These are phyloP conservation scores for Carex cristatella DNA, from an alignment of 176 grass and related monocot species.

Conservation along the genomic window DNA sequence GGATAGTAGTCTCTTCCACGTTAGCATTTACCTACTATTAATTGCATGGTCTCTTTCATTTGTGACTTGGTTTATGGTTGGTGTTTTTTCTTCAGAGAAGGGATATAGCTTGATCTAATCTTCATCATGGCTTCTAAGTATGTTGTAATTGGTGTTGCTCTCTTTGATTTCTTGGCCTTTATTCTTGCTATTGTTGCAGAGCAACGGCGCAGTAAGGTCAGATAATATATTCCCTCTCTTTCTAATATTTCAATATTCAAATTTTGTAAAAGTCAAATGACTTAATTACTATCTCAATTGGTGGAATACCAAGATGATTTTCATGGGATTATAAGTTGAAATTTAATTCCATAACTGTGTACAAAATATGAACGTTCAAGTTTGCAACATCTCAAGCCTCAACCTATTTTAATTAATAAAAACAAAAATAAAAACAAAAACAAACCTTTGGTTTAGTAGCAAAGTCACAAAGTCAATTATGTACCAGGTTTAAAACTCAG, in stretches of 20 bases:
- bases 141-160: conserved; percentile 29
- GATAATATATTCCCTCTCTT: too few species aligned
- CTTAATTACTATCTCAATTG: not conserved
- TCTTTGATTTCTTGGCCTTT: conserved; percentile 76
- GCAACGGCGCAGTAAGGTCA: conserved; percentile 67
- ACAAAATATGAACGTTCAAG: too few species aligned
- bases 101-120: not conserved
- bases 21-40: too few species aligned
- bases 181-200: conserved; percentile 77
- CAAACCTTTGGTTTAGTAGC: too few species aligned
- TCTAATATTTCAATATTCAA: not conserved
- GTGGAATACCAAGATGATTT: not conserved
- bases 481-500: too few species aligned
- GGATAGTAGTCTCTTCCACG: conserved; percentile 1
- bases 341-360: too few species aligned
- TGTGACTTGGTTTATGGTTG: not conserved
- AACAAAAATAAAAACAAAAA: too few species aligned
- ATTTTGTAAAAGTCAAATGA: not conserved
- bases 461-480: too few species aligned
- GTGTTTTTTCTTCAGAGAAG: not conserved
- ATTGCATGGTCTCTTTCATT: not conserved
- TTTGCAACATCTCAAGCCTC: too few species aligned
- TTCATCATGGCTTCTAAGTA: conserved; percentile 40
- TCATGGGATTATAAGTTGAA: not conserved
- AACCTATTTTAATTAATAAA: too few species aligned